Evolutionary conservation across 2,329 filamentous ascomycete species (phyloP), one percentile per base, ranked within the genome.

Genomic region (Colletotrichum lentis): DNA sequence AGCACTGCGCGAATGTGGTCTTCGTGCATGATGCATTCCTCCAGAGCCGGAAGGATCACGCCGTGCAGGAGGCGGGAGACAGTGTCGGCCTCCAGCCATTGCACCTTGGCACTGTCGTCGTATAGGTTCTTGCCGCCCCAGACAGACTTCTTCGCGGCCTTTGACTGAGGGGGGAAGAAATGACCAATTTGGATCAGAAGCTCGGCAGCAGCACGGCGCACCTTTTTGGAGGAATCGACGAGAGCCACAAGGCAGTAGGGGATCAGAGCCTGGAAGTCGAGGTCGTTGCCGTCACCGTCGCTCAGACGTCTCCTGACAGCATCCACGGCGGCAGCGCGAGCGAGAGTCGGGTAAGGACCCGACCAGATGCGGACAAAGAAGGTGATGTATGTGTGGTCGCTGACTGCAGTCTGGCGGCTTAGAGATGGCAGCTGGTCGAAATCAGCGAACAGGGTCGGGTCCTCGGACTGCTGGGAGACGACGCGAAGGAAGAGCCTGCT

Each of bases 11-110:
- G 81, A 52, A 97, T 84, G 69, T 96, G 90, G 35, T 85, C 86
- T 4, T 88, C 81, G 75, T 98, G 94, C 72, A 97, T 86, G 3
- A 95, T 85, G 74, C 91, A 96, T 78, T 97, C 96, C 78, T 97
- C 94, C 11, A 97, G 80, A 2, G 86, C 87, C 0, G 92, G 92
- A 22, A 93, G 77, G n/a, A 97, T 79, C 44, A 91, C 83, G 22
- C 87, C 83, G 22, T 87, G 84, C 0, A 96, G 75, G 22, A 96
- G 78, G 66, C 87, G 89, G 50, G 84, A 80, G 2, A 82, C 81
- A 62, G 90, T 85, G 27, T 89, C 85, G 0, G 80, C 74, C 3
- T 85, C 78, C 62, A 96, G 82, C 82, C 86, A 87, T 53, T 85
- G 81, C 18, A 90, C 76, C 43, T 84, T 78, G 35, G 79, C 80